Evolutionary conservation across 495 filamentous ascomycete genomes (phyloP).

Genomic region (Cryomyces minteri): DNA sequence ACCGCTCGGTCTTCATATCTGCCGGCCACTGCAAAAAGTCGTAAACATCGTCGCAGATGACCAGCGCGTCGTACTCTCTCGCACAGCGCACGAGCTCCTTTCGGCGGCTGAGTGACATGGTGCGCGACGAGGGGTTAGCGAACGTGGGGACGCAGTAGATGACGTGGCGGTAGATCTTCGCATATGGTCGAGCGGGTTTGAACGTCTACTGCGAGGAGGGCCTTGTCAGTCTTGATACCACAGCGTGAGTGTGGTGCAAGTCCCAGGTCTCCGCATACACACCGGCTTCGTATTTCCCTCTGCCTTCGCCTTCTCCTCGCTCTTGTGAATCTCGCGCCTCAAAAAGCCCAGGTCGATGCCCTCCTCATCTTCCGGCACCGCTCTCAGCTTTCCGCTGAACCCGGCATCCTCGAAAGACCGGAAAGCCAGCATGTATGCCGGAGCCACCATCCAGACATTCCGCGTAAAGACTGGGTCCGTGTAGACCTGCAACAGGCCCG

Average conservation of each 20-base stretch:
- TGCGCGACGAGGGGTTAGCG: conserved; percentile 62
- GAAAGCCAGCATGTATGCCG: conserved; percentile 63
- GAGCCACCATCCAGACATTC: conserved; percentile 60
- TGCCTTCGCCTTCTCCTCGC: conserved; percentile 19
- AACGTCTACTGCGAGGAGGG: not conserved
- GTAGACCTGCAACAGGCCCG: conserved; percentile 50
- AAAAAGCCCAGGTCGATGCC: conserved; percentile 49
- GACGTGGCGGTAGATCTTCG: conserved; percentile 62
- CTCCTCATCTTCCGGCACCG: conserved; percentile 54
- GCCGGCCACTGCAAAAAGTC: conserved; percentile 63
- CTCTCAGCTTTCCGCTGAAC: conserved; percentile 40
- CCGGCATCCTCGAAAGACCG: conserved; percentile 63
- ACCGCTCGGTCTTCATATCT: not conserved
- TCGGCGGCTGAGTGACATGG: conserved; percentile 44
- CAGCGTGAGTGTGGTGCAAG: too few relatives aligned
- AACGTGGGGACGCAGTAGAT: conserved; percentile 75
- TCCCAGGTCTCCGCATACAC: too few relatives aligned
- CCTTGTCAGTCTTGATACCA: too few relatives aligned
- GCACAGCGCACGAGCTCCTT: conserved; percentile 46
- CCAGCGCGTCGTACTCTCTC: conserved; percentile 50
- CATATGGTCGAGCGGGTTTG: conserved; percentile 19
- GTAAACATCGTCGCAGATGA: conserved; percentile 84
- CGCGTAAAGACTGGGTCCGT: conserved; percentile 61
- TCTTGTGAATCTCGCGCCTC: conserved; percentile 24
- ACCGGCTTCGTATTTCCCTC: conserved; percentile 15